Base-by-base conservation (phyloP, 148 eudicot species). In the Pouteria glomerata region DNA sequence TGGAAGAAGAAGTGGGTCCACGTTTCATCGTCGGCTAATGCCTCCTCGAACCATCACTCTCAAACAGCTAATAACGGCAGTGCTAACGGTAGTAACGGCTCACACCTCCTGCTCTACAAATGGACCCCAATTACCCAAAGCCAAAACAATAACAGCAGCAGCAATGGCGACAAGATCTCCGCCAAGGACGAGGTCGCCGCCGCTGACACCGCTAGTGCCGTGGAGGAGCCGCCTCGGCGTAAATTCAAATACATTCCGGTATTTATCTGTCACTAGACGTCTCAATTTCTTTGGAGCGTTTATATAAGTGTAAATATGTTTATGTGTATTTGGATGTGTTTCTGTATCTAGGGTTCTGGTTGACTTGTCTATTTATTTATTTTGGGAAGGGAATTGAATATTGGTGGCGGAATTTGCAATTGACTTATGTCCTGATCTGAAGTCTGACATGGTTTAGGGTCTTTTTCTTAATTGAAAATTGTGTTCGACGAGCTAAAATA, bases 1-100 rank as follows among this genome's bases (percentile, higher is more conserved):
- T 93, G 98, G 98, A 93, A 88, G 89, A 93, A 93, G 83, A 84
- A 82, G 47, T 93, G 98, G 96, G 80, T 89, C 74, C 86, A 82
- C 60, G 73, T 84, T 30, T 86, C 98, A 3, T 41, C 77, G 19
- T 0, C 86, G 44, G 44, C 1, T 34, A 41, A 39, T 23, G 53
- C 59, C 8, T 70, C 83, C 1, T 73, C 84, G 0, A 74, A 70
- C 62, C 74, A 71, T 63, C 70, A 72, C 52, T 62, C 75, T 18
- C 66, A 44, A 24, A 1, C 65, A 42, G 26, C 60, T 48, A 59
- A 77, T 44, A 81, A 79, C 57, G 87, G 77, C 23, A 55, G 23
- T 57, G 37, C 8, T 48, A 72, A 70, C 67, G 74, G 76, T 14
- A 71, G 12, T 74, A 75, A 69, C 63, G 84, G 78, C 34, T 76